Base-by-base conservation (phyloP, 2,329 filamentous ascomycete genomes). In the Venturia asperata region DNA sequence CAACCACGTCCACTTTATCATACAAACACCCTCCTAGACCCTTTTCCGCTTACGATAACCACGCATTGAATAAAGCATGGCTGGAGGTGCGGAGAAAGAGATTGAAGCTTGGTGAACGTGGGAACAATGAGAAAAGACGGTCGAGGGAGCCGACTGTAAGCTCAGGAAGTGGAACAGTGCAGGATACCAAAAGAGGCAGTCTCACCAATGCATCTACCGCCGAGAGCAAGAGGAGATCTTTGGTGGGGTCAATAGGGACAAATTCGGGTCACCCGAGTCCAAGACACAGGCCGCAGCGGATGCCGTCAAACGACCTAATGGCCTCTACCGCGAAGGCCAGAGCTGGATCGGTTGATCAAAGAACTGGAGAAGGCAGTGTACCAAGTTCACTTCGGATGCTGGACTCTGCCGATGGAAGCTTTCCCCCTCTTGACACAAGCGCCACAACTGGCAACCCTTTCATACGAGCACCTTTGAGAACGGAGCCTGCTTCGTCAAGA, bases 21-120 rank as follows among this genome's bases (percentile, higher is more conserved):
- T 76, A 81, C 42, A 87, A 83, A 70, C 81, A 83, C 43, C 83
- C 86, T 60, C 84, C 91, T 10, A 85, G 90, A 55, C 91, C 92
- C 0, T 96, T 96, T 75, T 88, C 89, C 0, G 81, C 81, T 5
- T 86, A 85, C 66, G 92, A 96, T 76, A 95, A 93, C 69, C 85
- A 87, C 69, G 86, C 88, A 1, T 80, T 96, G 15, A 91, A 96
- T 73, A 84, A 86, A 68, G 85, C 90, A 43, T 96, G 92, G 90
- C 77, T 87, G 55, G 77, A 80, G 19, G 79, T 94, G 19, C 80
- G 41, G 74, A 80, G 66, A 73, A 79, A 67, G 78, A 83, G 74
- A 72, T 78, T 67, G 72, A 77, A 68, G 78, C 80, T 73, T 62
- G 74, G 77, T 67, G 74, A 76, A 65, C 66, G 72, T 17, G 72